Evolutionary conservation across 306 rosid genomes (phyloP).

Genomic region (Dryas octopetala): DNA sequence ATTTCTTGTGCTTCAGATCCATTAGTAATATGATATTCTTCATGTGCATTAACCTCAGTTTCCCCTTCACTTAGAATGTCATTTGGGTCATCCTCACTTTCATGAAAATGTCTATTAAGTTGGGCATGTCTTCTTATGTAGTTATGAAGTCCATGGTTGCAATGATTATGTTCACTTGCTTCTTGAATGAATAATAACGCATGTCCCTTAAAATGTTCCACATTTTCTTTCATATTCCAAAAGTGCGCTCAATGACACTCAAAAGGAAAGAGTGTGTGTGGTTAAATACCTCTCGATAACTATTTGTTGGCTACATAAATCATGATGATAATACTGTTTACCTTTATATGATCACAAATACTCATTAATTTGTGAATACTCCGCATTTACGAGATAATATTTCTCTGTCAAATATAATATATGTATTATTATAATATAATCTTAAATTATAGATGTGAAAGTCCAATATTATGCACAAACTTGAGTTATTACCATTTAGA

Average conservation of each 20-base stretch:
- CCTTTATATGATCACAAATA: slow-evolving; percentile 4
- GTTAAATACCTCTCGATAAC: not conserved
- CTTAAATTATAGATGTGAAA: too few species aligned
- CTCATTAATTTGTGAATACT: not conserved
- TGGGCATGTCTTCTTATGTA: not conserved
- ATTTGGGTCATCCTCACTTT: not conserved
- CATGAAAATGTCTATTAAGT: not conserved
- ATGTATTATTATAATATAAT: not conserved
- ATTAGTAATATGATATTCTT: not conserved
- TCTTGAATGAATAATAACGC: not conserved
- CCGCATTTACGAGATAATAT: not conserved
- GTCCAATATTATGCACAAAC: too few species aligned
- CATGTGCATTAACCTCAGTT: not conserved
- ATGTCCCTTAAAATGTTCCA: not conserved
- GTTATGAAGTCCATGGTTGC: not conserved
- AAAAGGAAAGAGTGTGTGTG: not conserved
- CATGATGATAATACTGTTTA: not conserved
- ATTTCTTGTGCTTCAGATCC: not conserved
- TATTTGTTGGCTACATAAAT: not conserved
- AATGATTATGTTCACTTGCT: slow-evolving; percentile 1
- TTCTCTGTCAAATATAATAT: not conserved
- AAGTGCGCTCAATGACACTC: not conserved
- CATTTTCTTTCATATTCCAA: not conserved
- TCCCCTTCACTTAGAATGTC: not conserved
- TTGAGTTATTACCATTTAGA: not conserved